Evolutionary conservation across 2,329 filamentous ascomycete genomes (phyloP), one percentile per base, ranked within the genome.

Genomic region (Sphaerulina vaccinii): DNA sequence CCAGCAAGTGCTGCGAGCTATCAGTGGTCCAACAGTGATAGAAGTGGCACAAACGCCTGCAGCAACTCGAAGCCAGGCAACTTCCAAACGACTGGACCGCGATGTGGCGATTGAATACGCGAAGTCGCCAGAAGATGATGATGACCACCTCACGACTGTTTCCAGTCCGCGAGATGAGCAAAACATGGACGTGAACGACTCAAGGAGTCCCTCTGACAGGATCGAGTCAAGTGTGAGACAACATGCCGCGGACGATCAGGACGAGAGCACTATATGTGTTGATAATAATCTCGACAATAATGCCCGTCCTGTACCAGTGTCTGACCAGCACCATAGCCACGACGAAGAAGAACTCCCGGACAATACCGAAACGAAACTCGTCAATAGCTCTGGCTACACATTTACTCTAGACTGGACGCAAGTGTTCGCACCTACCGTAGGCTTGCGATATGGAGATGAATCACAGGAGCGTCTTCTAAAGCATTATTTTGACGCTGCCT

Each of bases 401-500:
- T 7, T 8, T 19, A 15, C 8, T 15, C n/a, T n/a, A 37, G 35
- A 15, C n/a, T 37, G 16, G 4, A 1, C 9, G 35, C 5, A 3
- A 15, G 4, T 37, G n/a, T 19, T 15, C n/a, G 8, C 35, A 15
- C n/a, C 35, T n/a, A 15, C 11, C 2, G 6, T 10, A 15, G 5
- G 35, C 3, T 19, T 37, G 16, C 15, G n/a, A 15, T 37, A 37
- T 37, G 35, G 16, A 8, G n/a, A 19, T 37, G 16, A 15, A 15
- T 16, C 35, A 15, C 16, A 11, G 16, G 35, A 5, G 9, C 16
- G 27, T 18, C 47, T 55, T 7, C 24, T 49, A n/a, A 23, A 43
- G 9, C 35, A 52, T 33, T 55, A 55, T 35, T 55, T 52, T n/a
- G 21, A 35, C n/a, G 29, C 44, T 4, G 35, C 42, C 33, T 55